Base-by-base conservation (phyloP, 345 rosid species). In the Corchorus olitorius region DNA sequence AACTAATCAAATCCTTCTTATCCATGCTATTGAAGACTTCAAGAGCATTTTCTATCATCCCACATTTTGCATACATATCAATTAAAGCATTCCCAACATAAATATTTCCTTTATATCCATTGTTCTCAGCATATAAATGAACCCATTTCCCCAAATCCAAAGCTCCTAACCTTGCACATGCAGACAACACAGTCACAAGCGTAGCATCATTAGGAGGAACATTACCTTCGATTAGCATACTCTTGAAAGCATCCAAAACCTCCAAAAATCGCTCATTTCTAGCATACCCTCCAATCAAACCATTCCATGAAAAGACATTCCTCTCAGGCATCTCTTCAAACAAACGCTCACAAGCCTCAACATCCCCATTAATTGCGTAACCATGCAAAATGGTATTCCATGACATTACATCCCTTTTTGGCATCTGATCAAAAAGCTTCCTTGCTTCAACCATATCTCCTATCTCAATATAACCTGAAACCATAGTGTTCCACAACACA, bases 61-160 rank as follows among this genome's bases (percentile, higher is more conserved):
- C 99, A 19, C 94, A 90, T 83, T 92, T 95, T 12, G 92, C 93
- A 85, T 93, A 92, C 94, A 90, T 86, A 83, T 95, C 99, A 11
- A 92, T 83, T 83, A 93, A 80, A 52, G 92, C 93, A 79, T 92
- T 93, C 80, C 88, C 86, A 60, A 93, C 85, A 34, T 86, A 88
- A 53, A 88, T 73, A 81, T 90, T 88, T 75, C 83, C 90, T 33
- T 78, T 81, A 50, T 84, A 93, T 35, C 92, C 93, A 67, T 71
- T 82, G 75, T 56, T 79, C 75, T 89, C 79, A 61, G 92, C 91
- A 75, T 84, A 85, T 19, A 72, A 64, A 70, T 93, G 98, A 7
- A 92, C 82, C 94, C 97, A 88, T 77, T 85, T 86, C 49, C 94
- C 97, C 60, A 87, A 81, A 79, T 84, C 89, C n/a, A 88, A 84